Evolutionary conservation across 306 rosid species (phyloP).

Genomic region (Prunus mongolica): DNA sequence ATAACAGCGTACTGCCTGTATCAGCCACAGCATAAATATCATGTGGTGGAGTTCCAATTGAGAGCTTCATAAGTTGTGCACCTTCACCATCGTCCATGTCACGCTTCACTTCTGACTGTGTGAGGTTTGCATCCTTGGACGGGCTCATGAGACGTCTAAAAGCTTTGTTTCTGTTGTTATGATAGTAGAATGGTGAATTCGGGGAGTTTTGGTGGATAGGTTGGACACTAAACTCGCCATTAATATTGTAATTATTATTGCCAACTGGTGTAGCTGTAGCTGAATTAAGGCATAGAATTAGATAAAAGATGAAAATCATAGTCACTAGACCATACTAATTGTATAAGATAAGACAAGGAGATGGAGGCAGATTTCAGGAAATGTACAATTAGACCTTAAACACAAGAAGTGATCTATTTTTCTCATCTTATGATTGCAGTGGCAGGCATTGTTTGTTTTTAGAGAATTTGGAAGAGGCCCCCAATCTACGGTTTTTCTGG

Average conservation of each 20-base stretch:
- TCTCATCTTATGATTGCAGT: too few relatives aligned
- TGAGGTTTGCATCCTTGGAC: background rate
- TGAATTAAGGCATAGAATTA: background rate
- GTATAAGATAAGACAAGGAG: too few relatives aligned
- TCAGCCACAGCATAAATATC: constrained; percentile 46
- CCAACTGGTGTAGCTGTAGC: constrained; percentile 8
- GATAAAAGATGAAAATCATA: background rate
- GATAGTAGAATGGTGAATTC: constrained; percentile 25
- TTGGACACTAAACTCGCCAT: constrained; percentile 33
- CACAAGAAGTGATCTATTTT: too few relatives aligned
- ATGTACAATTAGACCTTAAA: too few relatives aligned
- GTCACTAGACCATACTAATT: too few relatives aligned
- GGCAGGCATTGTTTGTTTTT: background rate
- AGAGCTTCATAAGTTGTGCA: constrained; percentile 36
- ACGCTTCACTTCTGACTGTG: constrained; percentile 10
- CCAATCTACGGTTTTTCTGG: background rate
- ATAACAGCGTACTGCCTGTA: constrained; percentile 51
- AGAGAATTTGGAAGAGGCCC: background rate
- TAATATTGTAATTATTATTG: background rate
- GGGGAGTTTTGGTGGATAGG: constrained; percentile 31
- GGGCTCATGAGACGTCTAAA: background rate
- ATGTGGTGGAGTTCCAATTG: constrained; percentile 52
- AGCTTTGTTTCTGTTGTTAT: background rate
- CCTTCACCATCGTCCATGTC: constrained; percentile 38
- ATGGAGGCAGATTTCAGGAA: too few relatives aligned